Evolutionary conservation across 192 early-diverging fungal species (phyloP), one percentile per base, ranked within the genome.

Genomic region (Podila epicladia): DNA sequence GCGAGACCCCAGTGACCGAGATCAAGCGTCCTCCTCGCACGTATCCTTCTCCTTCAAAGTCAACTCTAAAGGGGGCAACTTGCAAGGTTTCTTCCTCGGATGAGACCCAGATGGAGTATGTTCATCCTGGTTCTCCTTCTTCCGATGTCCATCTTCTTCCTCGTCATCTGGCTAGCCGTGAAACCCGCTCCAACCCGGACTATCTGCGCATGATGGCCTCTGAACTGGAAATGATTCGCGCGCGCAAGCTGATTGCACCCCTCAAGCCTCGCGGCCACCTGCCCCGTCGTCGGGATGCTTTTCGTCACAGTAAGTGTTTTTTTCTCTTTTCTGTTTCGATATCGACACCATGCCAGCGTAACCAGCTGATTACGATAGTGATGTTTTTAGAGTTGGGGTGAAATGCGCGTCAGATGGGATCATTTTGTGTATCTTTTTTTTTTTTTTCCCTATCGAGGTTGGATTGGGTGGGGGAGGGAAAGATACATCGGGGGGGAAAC

Each of bases 191-290:
- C 50, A 88, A 88, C 62, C 26, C 85, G 20, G 83, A 76, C 22
- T 82, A 88, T 69, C 48, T 88, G 48, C 72, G 87, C 24, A 88
- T 86, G 69, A 76, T 88, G 64, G 83, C 82, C 6, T 69, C 82
- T 12, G 87, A 88, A 26, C 60, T 86, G 57, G 75, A 82, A n/a
- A 88, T 88, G 87, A 88, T 88, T 67, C 83, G 85, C n/a, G 65
- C 85, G 9, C 71, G 76, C 26, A 88, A 88, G 50, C 62, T 88
- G 17, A 80, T 86, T 41, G 69, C 73, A 24, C 85, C 87, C 9
- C 65, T 88, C 15, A 84, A 74, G 66, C 85, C 82, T 15, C 72
- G 87, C 38, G 77, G 69, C 20, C 80, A 66, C 60, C 65, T 88
- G 0, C 69, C 80, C 38, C 73, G 78, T 64, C 62, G 87, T 20